phyloP scores from a whole-genome alignment of 2,329 filamentous ascomycete genomes.

The Colletotrichum scovillei region DNA sequence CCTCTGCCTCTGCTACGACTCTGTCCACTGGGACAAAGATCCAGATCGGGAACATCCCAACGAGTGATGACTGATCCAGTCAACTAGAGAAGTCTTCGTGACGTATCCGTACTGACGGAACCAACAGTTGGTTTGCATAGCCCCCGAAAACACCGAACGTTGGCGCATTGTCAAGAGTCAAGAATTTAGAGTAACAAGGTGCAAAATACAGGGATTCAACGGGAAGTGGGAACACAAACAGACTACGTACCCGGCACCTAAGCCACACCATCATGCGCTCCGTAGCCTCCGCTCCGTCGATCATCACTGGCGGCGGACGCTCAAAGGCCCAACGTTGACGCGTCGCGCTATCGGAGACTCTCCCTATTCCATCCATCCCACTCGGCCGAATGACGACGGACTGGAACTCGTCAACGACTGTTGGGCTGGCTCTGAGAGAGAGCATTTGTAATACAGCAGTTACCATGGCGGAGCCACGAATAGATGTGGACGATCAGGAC shows the following conservation, averaged over 20 bases:
- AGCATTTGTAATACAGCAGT: not conserved
- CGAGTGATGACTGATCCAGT: not conserved
- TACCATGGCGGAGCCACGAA: not conserved
- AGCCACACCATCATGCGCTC: constrained; percentile 12
- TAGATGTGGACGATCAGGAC: not conserved
- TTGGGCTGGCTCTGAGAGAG: not conserved
- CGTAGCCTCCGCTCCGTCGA: not conserved
- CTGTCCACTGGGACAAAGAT: not conserved
- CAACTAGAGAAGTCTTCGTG: not conserved
- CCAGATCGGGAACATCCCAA: not conserved
- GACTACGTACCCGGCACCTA: not conserved
- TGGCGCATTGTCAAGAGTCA: not conserved
- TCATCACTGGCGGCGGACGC: not conserved
- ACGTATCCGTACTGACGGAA: not conserved
- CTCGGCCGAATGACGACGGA: not conserved
- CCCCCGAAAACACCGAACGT: not conserved
- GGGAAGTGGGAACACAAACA: constrained; percentile 17
- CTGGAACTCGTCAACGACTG: no score
- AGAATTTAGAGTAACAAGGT: not conserved
- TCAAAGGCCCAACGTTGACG: constrained; percentile 5
- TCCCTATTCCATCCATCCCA: not conserved
- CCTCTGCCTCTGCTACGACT: not conserved
- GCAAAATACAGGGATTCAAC: not conserved
- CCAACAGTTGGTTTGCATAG: not conserved
- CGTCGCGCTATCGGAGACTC: not conserved